These are phyloP conservation scores for Lachnellula hyalina DNA, from an alignment of 2,329 filamentous ascomycete species.

Conservation along the genomic window DNA sequence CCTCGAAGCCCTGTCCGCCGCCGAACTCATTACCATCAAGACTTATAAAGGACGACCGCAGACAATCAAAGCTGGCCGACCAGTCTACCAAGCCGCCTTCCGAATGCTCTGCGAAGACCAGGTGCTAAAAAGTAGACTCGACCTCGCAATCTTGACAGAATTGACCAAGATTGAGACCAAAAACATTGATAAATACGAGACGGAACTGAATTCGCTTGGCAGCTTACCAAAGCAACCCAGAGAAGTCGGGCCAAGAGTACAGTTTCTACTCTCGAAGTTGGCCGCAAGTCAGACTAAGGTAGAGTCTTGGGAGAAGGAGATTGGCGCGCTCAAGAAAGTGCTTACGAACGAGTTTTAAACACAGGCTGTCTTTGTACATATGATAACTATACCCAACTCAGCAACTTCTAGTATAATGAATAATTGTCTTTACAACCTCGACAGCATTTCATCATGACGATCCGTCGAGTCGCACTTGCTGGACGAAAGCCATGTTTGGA, in stretches of 20 bases:
- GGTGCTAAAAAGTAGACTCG: conserved; percentile 68
- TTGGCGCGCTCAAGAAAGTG: conserved; percentile 65
- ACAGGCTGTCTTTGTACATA: neutral
- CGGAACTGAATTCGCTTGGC: conserved; percentile 68
- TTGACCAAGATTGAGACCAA: conserved; percentile 66
- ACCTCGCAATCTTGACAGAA: conserved; percentile 64
- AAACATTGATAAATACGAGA: conserved; percentile 72
- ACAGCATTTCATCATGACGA: too few relatives aligned
- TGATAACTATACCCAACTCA: conserved; percentile 16
- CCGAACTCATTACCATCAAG: conserved; percentile 77
- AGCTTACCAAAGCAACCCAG: conserved; percentile 63
- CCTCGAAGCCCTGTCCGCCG: conserved; percentile 73
- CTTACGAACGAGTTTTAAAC: conserved; percentile 44
- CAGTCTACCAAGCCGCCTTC: conserved; percentile 84
- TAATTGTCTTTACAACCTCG: neutral
- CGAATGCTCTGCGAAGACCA: conserved; percentile 62
- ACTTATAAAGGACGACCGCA: conserved; percentile 71
- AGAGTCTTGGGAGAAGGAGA: conserved; percentile 66
- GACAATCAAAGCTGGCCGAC: conserved; percentile 72
- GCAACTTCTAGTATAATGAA: neutral
- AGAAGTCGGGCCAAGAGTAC: conserved; percentile 60
- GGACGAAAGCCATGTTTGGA: neutral
- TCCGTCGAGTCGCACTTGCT: neutral
- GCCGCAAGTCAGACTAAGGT: conserved; percentile 70
- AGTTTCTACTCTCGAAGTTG: conserved; percentile 71